Conservation (phyloP, 192 early-diverging fungal genomes). For the Spinellus fusiger region DNA sequence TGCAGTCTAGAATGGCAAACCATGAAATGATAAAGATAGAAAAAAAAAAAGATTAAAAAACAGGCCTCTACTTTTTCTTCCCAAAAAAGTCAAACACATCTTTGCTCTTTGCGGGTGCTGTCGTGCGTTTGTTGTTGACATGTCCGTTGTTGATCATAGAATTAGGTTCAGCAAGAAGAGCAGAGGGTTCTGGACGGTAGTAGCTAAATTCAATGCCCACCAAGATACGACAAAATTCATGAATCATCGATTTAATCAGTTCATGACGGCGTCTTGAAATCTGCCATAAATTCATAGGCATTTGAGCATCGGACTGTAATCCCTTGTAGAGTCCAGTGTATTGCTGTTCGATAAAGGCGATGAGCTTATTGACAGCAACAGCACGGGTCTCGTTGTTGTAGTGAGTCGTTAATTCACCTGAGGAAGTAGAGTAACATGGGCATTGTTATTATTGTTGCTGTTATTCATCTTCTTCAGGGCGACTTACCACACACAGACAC, state of each 20-base stretch:
- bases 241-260: conserved; percentile 43
- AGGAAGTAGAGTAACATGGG: background rate
- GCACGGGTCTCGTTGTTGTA: conserved; percentile 27
- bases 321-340: conserved; percentile 22
- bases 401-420: conserved; percentile 29
- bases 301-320: conserved; percentile 23
- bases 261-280: conserved; percentile 36
- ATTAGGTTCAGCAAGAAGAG: background rate
- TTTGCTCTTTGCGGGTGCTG: background rate
- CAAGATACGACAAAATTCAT: conserved; percentile 44
- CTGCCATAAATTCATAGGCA: conserved; percentile 13
- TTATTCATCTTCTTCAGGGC: background rate
- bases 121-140: background rate
- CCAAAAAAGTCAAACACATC: conserved; percentile 1
- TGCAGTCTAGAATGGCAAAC: no score
- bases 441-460: background rate
- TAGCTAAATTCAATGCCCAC: conserved; percentile 42
- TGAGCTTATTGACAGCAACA: conserved; percentile 28
- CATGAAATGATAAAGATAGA: background rate
- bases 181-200: conserved; percentile 15
- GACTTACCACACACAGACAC: conserved; percentile 34
- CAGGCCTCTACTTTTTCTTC: background rate
- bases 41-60: background rate
- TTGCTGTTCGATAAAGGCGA: conserved; percentile 20
- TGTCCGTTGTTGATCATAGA: no score